Evolutionary conservation across 495 filamentous ascomycete species (phyloP), one percentile per base, ranked within the genome.

Genomic region (Penicillium nucicola): DNA sequence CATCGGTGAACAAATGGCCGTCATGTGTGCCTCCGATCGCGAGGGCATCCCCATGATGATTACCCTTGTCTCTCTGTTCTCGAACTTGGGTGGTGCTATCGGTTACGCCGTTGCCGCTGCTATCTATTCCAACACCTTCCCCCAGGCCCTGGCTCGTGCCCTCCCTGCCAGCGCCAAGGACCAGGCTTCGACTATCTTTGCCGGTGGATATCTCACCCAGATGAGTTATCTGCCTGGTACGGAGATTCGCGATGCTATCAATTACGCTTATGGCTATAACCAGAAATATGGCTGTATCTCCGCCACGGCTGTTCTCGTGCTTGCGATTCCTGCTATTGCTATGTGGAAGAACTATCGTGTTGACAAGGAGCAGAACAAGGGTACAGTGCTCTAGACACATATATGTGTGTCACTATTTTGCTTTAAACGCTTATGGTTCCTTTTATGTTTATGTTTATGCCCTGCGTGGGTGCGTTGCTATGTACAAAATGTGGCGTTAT

Each of bases 41-140:
- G 74, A 86, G 45, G 70, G 85, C 47, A 73, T 89, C 22, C 84
- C 87, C 22, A 77, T 80, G 41, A 77, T 85, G 35, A 72, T 89
- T 1, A 83, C 87, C 0, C 52, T 90, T 30, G 68, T 83, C 49
- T 69, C 72, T 31, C 72, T 89, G 62, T 85, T 84, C 62, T 66
- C 77, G 34, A 77, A 64, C 48, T 65, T 90, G 11, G 88, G 88
- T n/a, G 81, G 84, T 28, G 82, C 81, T 13, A 80, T 88, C 46
- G 87, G 87, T 4, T 56, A 63, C 15, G 74, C 82, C 5, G 67
- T 90, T 3, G 68, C 80, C 1, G 72, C 70, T 1, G 83, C 85
- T 32, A 82, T 91, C 54, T 89, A 84, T 75, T 81, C 77, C 23
- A 72, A 74, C 55, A 69, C 76, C 36, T 83, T 88, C 61, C 83